Conservation (phyloP, 139 green algal species). For the Pseudopediastrum boryanum region DNA sequence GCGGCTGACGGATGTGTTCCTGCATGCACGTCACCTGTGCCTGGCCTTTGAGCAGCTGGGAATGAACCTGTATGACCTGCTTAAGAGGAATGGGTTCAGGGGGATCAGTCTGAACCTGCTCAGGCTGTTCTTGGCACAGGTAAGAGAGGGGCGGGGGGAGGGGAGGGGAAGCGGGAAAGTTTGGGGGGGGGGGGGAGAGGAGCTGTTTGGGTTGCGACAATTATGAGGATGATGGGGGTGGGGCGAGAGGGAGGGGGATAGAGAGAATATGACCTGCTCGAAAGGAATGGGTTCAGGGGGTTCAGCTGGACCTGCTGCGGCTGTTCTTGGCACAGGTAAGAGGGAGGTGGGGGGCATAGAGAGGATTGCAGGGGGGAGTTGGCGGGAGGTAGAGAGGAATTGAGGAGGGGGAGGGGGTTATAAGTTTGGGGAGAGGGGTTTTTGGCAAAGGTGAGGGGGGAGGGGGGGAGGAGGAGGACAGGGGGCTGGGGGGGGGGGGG, state of each 20-base stretch:
- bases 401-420: constrained; percentile 18
- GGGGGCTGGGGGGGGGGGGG: too few species aligned
- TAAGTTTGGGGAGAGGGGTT: too few species aligned
- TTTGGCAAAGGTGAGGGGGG: too few species aligned
- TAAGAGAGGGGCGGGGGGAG: constrained; percentile 15
- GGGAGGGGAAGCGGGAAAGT: too few species aligned
- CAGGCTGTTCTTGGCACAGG: constrained; percentile 81
- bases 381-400: constrained; percentile 33
- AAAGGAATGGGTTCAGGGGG: constrained; percentile 89
- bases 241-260: too few species aligned
- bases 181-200: constrained; percentile 36
- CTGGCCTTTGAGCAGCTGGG: constrained; percentile 97
- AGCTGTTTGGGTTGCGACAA: constrained; percentile 24
- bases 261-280: constrained; percentile 98
- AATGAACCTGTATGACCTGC: constrained; percentile 98
- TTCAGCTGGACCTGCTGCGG: constrained; percentile 90
- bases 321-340: constrained; percentile 78
- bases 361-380: constrained; percentile 66
- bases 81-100: constrained; percentile 91
- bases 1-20: constrained; percentile 92
- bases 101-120: constrained; percentile 90
- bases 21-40: constrained; percentile 92
- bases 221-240: too few species aligned
- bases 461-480: too few species aligned
- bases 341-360: too few species aligned